Conservation (phyloP, 768 basidiomycete genomes). For the Mycena crocata region DNA sequence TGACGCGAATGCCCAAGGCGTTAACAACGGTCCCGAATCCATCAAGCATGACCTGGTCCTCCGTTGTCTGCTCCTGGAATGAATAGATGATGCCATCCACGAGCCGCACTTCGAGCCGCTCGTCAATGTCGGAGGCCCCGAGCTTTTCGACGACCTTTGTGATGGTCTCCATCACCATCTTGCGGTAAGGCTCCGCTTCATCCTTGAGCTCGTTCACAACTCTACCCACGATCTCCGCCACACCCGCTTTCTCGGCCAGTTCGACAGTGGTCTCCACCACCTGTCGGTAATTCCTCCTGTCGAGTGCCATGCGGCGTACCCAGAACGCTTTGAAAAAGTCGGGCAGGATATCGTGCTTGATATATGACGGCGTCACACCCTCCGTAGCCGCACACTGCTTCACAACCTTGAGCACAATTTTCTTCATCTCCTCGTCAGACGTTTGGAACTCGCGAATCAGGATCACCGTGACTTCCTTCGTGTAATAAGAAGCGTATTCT, state of each 20-base stretch:
- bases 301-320: slow-evolving; percentile 98
- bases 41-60: slow-evolving; percentile 99
- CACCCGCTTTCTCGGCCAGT: slow-evolving; percentile 96
- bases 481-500: slow-evolving; percentile 99
- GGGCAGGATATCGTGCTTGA: slow-evolving; percentile 97
- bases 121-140: slow-evolving; percentile 98
- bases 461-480: slow-evolving; percentile 96
- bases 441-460: slow-evolving; percentile 99
- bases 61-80: slow-evolving; percentile 99
- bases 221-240: slow-evolving; percentile 93
- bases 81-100: slow-evolving; percentile 99
- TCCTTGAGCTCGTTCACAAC: slow-evolving; percentile 93
- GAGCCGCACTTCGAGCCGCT: slow-evolving; percentile 91
- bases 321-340: slow-evolving; percentile 99
- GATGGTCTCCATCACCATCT: slow-evolving; percentile 99
- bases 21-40: slow-evolving; percentile 98
- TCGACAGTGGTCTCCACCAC: slow-evolving; percentile 99
- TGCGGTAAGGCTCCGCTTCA: slow-evolving; percentile 90
- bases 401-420: slow-evolving; percentile 98
- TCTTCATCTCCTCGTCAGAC: slow-evolving; percentile 99
- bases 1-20: slow-evolving; percentile 95
- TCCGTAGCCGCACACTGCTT: slow-evolving; percentile 99
- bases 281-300: slow-evolving; percentile 94
- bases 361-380: slow-evolving; percentile 95
- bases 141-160: slow-evolving; percentile 94